A percentile compares a stretch with the other conserved stretches of the same genome.
phyloP scores from a whole-genome alignment of 371 early-diverging fungal genomes.

The Blakeslea trispora region DNA sequence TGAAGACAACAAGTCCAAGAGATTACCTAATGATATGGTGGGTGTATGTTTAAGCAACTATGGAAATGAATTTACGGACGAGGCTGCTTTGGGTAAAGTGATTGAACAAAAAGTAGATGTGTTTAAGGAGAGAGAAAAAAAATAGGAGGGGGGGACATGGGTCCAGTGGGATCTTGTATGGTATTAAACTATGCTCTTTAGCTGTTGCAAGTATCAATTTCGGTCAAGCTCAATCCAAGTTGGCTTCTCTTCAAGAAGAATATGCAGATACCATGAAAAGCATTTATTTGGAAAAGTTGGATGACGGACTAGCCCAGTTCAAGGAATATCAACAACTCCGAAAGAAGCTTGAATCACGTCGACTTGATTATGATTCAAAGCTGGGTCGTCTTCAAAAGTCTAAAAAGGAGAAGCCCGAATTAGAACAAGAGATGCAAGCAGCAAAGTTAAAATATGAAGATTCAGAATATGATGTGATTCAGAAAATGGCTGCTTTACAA shows the following conservation, averaged over 20 bases:
- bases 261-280: constrained; percentile 46
- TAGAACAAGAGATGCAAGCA: constrained; percentile 78
- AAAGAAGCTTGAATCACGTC: constrained; percentile 83
- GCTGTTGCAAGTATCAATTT: constrained; percentile 55
- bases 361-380: constrained; percentile 94
- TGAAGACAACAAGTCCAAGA: constrained; percentile 63
- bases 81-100: constrained; percentile 66
- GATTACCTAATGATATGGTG: constrained; percentile 61
- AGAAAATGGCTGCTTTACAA: constrained; percentile 68
- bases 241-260: constrained; percentile 63
- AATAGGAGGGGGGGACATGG: not conserved
- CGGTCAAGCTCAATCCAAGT: constrained; percentile 67
- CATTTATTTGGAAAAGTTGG: constrained; percentile 51
- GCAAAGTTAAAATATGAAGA: constrained; percentile 93
- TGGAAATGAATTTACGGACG: constrained; percentile 58
- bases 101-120: no score
- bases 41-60: constrained; percentile 64
- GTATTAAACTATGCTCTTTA: constrained; percentile 20
- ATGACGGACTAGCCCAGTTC: constrained; percentile 54
- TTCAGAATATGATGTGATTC: constrained; percentile 68
- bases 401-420: constrained; percentile 74
- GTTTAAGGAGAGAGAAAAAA: constrained; percentile 5
- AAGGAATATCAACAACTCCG: constrained; percentile 70
- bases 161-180: no score
- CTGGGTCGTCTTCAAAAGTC: constrained; percentile 78